These are phyloP conservation scores for Tilletia horrida DNA, from an alignment of 1,284 basidiomycete genomes.

Conservation along the genomic window DNA sequence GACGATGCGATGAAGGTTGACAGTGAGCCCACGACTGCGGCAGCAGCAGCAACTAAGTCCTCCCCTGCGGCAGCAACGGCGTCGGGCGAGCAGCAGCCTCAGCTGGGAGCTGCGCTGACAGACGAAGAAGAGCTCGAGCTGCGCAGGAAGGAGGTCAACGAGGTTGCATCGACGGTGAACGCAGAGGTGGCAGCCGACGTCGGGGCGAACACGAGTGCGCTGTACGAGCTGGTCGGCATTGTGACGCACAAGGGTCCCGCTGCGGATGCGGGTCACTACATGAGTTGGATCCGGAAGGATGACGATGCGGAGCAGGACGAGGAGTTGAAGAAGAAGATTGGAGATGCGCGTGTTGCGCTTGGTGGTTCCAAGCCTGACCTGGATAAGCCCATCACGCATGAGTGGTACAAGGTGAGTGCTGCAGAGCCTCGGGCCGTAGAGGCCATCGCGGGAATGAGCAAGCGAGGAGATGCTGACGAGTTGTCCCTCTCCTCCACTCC, in stretches of 20 bases:
- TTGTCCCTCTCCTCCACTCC: neutral
- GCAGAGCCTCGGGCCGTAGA: too few relatives aligned
- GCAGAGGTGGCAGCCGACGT: conserved; percentile 66
- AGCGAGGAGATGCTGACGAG: too few relatives aligned
- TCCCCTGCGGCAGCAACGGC: too few relatives aligned
- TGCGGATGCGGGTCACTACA: conserved; percentile 90
- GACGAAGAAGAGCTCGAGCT: conserved; percentile 67
- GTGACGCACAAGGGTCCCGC: conserved; percentile 95
- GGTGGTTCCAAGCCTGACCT: conserved; percentile 16
- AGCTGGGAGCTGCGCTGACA: conserved; percentile 56
- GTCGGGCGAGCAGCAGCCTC: conserved; percentile 18
- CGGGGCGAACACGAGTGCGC: conserved; percentile 69
- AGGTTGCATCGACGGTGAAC: conserved; percentile 61
- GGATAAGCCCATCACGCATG: conserved; percentile 24
- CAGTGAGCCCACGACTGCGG: neutral
- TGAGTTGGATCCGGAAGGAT: conserved; percentile 67
- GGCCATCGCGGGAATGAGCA: too few relatives aligned
- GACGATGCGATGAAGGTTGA: conserved; percentile 56
- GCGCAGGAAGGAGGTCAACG: conserved; percentile 35
- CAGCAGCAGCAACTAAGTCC: too few relatives aligned
- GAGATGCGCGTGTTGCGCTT: conserved; percentile 29
- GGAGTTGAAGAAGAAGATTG: conserved; percentile 76
- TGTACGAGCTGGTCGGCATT: conserved; percentile 86
- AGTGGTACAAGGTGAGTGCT: conserved; percentile 45
- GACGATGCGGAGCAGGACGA: conserved; percentile 77